Percentiles rank a stretch among this genome's conserved stretches.
These are phyloP conservation scores for Symmetrospora coprosmae DNA, from an alignment of 768 basidiomycete species.

Conservation along the genomic window DNA sequence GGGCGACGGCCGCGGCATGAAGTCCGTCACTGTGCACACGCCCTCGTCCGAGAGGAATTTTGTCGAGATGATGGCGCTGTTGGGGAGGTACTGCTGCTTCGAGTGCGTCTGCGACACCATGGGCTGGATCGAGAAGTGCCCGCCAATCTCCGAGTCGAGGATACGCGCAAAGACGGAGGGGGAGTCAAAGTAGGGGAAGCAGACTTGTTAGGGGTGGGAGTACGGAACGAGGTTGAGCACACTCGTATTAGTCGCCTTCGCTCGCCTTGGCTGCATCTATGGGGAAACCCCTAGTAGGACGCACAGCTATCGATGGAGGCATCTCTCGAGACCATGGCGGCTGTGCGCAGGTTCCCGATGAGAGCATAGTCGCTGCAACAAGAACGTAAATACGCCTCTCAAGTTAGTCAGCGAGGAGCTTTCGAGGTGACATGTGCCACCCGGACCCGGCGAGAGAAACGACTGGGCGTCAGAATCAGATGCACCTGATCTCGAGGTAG, in stretches of 20 bases:
- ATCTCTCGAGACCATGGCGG: constrained; percentile 23
- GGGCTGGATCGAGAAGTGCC: constrained; percentile 29
- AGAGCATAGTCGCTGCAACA: constrained; percentile 17
- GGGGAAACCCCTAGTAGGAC: background rate
- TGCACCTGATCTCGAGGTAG: constrained; percentile 19
- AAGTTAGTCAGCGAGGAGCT: background rate
- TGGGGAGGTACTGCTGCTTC: constrained; percentile 30
- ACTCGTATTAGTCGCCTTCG: background rate
- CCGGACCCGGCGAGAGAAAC: background rate
- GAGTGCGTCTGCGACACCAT: constrained; percentile 5
- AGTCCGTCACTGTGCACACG: constrained; percentile 43
- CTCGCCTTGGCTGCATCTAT: background rate
- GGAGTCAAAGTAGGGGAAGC: constrained; percentile 25
- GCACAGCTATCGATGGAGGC: constrained; percentile 20
- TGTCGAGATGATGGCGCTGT: constrained; percentile 29
- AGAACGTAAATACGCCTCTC: background rate
- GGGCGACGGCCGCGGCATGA: constrained; percentile 53
- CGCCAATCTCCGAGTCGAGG: constrained; percentile 33
- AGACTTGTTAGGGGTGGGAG: constrained; percentile 1
- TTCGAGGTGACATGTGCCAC: background rate
- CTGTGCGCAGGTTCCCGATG: constrained; percentile 25
- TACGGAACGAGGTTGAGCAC: background rate
- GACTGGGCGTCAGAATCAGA: background rate
- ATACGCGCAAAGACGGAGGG: constrained; percentile 27
- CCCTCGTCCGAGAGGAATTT: constrained; percentile 29